A percentile compares a stretch with the other conserved stretches of the same genome.
These are phyloP conservation scores for Xylaria sp. DNA, from an alignment of 2,329 filamentous ascomycete species.

Conservation along the genomic window DNA sequence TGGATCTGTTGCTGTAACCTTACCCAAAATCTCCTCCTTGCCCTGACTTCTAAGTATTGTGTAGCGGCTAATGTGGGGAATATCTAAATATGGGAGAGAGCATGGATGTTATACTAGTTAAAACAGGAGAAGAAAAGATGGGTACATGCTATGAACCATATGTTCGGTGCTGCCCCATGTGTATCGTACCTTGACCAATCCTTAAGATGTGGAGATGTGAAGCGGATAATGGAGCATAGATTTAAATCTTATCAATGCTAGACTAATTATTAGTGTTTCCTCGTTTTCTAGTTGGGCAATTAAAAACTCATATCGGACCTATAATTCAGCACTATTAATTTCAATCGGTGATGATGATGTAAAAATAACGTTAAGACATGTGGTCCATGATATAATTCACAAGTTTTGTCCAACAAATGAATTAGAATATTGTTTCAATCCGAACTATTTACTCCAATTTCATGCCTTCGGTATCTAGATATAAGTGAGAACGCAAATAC, in stretches of 20 bases:
- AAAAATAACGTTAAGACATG: neutral
- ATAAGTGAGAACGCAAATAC: neutral
- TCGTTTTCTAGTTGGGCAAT: neutral
- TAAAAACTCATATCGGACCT: neutral
- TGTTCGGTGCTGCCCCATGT: neutral
- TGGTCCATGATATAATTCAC: neutral
- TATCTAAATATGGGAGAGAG: conserved; percentile 1
- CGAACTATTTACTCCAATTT: neutral
- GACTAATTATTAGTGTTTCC: too few relatives aligned
- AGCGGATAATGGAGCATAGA: too few relatives aligned
- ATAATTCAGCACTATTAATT: neutral
- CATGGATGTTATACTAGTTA: too few relatives aligned
- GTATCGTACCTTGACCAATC: neutral
- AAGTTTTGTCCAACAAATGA: neutral
- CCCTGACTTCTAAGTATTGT: neutral
- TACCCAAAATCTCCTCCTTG: neutral
- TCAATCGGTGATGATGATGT: neutral
- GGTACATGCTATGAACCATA: neutral
- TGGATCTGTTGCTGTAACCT: neutral
- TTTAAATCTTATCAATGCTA: too few relatives aligned
- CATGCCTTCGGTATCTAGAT: too few relatives aligned
- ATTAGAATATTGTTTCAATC: neutral
- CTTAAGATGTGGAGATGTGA: neutral
- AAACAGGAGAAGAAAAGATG: neutral
- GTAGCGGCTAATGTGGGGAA: neutral